Percentiles rank a stretch among this genome's conserved stretches.
phyloP scores from a whole-genome alignment of 805 yeast genomes.

The Candida silvatica region DNA sequence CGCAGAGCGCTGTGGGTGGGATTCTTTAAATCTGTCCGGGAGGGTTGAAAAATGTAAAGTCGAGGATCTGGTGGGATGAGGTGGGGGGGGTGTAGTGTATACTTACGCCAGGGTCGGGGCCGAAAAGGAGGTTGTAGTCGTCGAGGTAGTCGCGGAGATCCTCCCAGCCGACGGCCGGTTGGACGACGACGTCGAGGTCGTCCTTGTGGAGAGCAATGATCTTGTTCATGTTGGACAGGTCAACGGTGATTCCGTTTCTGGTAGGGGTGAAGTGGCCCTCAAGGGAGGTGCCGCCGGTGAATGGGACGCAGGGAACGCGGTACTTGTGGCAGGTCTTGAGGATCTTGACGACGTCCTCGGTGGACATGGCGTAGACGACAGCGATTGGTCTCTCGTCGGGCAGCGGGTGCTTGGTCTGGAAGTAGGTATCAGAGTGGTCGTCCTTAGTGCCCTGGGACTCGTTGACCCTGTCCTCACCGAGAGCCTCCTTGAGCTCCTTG shows the following conservation, averaged over 20 bases:
- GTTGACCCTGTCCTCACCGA: constrained; percentile 46
- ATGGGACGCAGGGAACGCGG: constrained; percentile 64
- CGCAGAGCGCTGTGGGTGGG: no score
- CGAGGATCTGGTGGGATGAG: no score
- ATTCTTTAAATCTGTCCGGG: no score
- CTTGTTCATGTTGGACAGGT: constrained; percentile 52
- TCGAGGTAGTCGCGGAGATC: constrained; percentile 44
- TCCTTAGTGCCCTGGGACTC: constrained; percentile 23
- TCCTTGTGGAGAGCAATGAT: constrained; percentile 48
- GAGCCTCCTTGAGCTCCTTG: constrained; percentile 34
- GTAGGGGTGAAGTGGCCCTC: constrained; percentile 77
- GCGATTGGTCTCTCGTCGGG: constrained; percentile 28
- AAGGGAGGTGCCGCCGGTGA: constrained; percentile 68
- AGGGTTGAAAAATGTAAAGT: no score
- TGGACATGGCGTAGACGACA: constrained; percentile 53
- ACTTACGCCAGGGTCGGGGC: constrained; percentile 56
- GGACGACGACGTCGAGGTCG: constrained; percentile 66
- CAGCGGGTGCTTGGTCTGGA: constrained; percentile 26
- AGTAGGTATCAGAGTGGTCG: constrained; percentile 25
- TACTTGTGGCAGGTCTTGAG: constrained; percentile 54
- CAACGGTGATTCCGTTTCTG: constrained; percentile 53
- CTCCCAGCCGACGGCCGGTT: constrained; percentile 79
- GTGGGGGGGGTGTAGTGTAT: no score
- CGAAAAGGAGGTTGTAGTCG: constrained; percentile 50
- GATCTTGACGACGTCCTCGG: constrained; percentile 58